Evolutionary conservation across 2,329 filamentous ascomycete genomes (phyloP), one percentile per base, ranked within the genome.

Genomic region (Epichloe brachyelytri): DNA sequence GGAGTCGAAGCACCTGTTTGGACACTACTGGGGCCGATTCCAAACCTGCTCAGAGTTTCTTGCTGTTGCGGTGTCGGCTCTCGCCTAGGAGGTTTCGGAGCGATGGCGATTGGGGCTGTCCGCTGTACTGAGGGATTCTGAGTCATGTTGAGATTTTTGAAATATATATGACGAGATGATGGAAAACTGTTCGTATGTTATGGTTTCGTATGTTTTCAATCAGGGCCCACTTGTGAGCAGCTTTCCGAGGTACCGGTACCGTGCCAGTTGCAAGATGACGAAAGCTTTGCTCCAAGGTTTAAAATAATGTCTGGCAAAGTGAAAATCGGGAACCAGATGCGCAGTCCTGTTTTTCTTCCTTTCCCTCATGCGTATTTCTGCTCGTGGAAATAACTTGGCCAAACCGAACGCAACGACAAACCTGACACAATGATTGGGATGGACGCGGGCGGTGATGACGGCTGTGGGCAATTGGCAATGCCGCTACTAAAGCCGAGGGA

Each of bases 61-160:
- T 74, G 74, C 55, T 70, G 72, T 61, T 71, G 57, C 67, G 66
- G 56, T 63, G 69, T 56, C 62, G 68, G 57, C 67, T 65, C 64
- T 38, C 62, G 62, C 55, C 62, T 70, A 55, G 74, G 70, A 55
- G 76, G 77, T 64, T 81, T 80, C 58, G 79, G 77, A 56, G 80
- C 79, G 64, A 83, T 83, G 64, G 79, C 75, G 64, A 83, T 83
- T 59, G 80, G 80, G 63, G 77, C 78, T 68, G 79, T 81, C 66
- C 80, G 72, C 56, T 75, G 71, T 63, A 81, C 70, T 61, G 73
- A 66, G 58, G 76, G 70, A 59, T 72, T 75, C 48, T 65, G 59
- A 59, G 77, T 74, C 75, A 80, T 80, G 67, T 62, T 62, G 65
- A 60, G n/a, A 15, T 12, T n/a, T 30, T 39, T 43, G 56, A 54